A percentile compares a stretch with the other conserved stretches of the same genome.
These are phyloP conservation scores for Achlya hypogyna DNA, from an alignment of 352 stramenopile species.

Conservation along the genomic window DNA sequence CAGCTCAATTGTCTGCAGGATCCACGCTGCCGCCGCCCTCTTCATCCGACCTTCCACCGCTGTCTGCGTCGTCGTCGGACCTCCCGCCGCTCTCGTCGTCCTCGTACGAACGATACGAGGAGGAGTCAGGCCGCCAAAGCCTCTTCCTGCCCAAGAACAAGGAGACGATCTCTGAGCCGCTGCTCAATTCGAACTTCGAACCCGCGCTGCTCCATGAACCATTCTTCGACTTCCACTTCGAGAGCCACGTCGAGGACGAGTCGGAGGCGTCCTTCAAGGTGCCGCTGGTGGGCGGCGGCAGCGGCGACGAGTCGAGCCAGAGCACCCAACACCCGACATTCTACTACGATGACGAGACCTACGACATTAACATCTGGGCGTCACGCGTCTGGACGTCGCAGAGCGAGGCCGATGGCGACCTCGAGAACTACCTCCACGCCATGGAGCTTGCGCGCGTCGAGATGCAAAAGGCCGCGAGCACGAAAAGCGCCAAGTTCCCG, in stretches of 20 bases:
- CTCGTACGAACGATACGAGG: neutral
- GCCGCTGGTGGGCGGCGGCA: neutral
- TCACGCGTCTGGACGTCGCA: conserved; percentile 10
- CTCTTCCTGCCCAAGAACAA: neutral
- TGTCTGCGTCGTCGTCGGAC: neutral
- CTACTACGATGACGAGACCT: conserved; percentile 9
- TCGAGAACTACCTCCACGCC: conserved; percentile 6
- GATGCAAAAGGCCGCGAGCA: neutral
- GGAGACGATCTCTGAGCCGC: neutral
- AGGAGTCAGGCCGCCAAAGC: neutral
- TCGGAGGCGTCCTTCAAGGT: neutral
- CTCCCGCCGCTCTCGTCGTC: neutral
- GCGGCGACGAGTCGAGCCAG: neutral
- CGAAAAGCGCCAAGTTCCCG: neutral
- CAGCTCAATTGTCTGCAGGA: too few relatives aligned
- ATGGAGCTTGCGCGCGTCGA: conserved; percentile 1
- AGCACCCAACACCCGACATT: neutral
- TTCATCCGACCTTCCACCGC: too few relatives aligned
- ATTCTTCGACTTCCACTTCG: neutral
- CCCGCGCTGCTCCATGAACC: neutral
- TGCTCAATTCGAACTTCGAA: neutral
- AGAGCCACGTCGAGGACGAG: neutral
- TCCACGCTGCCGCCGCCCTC: too few relatives aligned
- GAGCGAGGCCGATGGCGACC: neutral
- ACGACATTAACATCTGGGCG: conserved; percentile 18